Conservation (phyloP, 768 basidiomycete genomes). For the Agaricus subrufescens region DNA sequence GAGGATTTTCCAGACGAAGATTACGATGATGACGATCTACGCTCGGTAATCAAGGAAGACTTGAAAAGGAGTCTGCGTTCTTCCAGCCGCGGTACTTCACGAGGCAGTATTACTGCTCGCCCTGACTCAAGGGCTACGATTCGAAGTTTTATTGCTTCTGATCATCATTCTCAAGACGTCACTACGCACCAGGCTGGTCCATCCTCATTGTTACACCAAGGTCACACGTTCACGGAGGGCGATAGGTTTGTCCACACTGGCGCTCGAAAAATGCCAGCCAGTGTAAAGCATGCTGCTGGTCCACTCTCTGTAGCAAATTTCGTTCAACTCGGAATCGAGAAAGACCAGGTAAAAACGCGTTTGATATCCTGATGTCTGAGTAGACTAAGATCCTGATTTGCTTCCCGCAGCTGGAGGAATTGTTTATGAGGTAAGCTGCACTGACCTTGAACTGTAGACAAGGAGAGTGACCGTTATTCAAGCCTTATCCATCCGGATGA, state of each 20-base stretch:
- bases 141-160: neutral
- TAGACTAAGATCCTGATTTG: neutral
- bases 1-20: slow-evolving; percentile 1
- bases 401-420: neutral
- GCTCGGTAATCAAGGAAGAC: neutral
- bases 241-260: neutral
- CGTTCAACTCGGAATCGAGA: neutral
- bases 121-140: neutral
- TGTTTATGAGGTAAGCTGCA: neutral
- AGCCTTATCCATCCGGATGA: slow-evolving; percentile 33
- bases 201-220: too few relatives aligned
- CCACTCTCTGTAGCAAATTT: neutral
- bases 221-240: neutral
- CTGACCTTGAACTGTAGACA: neutral
- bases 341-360: neutral
- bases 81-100: neutral
- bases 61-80: neutral
- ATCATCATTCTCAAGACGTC: neutral
- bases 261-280: neutral
- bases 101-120: slow-evolving; percentile 3
- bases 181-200: too few relatives aligned
- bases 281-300: neutral
- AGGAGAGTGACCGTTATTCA: neutral
- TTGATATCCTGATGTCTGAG: neutral
- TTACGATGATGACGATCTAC: neutral